Evolutionary conservation across 257 asterid species (phyloP).

Genomic region (Ilex asprella): DNA sequence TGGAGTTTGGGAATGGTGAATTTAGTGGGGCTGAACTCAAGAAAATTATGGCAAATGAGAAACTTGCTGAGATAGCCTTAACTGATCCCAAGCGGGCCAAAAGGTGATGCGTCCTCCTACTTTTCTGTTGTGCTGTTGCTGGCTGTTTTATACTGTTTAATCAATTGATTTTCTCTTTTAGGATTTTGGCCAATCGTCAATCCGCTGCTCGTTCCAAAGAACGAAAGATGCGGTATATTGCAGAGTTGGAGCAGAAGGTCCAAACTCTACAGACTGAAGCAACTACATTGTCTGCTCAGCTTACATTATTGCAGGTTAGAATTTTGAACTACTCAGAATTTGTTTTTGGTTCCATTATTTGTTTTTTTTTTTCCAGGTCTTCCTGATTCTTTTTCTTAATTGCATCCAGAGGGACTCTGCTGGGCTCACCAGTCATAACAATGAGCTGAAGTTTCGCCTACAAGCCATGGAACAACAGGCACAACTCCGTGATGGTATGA

Average conservation of each 20-base stretch:
- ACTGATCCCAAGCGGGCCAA: constrained; percentile 68
- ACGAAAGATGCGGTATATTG: constrained; percentile 61
- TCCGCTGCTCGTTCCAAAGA: constrained; percentile 79
- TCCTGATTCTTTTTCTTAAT: neutral
- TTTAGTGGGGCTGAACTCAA: constrained; percentile 58
- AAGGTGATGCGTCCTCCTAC: constrained; percentile 24
- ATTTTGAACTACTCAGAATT: neutral
- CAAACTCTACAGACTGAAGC: constrained; percentile 63
- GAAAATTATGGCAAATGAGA: constrained; percentile 65
- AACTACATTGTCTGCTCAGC: constrained; percentile 55
- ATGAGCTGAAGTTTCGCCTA: constrained; percentile 59
- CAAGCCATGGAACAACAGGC: constrained; percentile 70
- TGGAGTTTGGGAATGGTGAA: constrained; percentile 61
- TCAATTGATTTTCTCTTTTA: constrained; percentile 14
- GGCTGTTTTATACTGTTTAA: neutral
- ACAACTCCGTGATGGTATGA: constrained; percentile 63
- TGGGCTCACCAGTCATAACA: constrained; percentile 52
- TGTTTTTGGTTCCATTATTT: no score
- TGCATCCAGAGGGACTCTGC: constrained; percentile 50
- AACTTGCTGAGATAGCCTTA: constrained; percentile 59
- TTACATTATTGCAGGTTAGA: constrained; percentile 52
- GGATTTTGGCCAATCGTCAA: constrained; percentile 68
- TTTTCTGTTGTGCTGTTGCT: neutral
- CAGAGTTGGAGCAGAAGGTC: constrained; percentile 58
- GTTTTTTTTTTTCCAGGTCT: neutral